A percentile compares a stretch with the other conserved stretches of the same genome.
Evolutionary conservation across 345 rosid genomes (phyloP).

Genomic region (Populus davidiana): DNA sequence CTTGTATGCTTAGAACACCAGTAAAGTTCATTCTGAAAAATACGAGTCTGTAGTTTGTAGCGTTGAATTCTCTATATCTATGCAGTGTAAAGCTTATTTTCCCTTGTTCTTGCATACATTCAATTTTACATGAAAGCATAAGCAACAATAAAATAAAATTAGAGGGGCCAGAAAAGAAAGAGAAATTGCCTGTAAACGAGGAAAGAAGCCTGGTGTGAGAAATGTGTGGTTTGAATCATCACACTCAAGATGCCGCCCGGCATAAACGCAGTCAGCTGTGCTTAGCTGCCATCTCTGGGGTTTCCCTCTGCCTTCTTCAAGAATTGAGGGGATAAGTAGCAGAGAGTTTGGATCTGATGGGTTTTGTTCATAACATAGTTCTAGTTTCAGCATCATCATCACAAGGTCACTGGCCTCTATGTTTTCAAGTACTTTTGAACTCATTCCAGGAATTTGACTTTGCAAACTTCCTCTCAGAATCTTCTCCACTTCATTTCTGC

Average conservation of each 20-base stretch:
- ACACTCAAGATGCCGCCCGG: constrained; percentile 88
- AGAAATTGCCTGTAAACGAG: constrained; percentile 73
- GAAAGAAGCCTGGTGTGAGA: constrained; percentile 88
- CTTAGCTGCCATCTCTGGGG: constrained; percentile 74
- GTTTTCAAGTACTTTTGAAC: constrained; percentile 77
- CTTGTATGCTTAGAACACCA: no score
- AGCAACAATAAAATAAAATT: not conserved
- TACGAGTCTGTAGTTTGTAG: no score
- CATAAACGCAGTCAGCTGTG: constrained; percentile 51
- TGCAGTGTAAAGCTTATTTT: not conserved
- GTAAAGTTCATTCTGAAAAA: no score
- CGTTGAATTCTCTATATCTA: no score
- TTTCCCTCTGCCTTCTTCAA: constrained; percentile 92
- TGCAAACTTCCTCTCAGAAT: constrained; percentile 67
- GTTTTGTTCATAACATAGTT: constrained; percentile 77
- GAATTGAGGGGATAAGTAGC: constrained; percentile 75
- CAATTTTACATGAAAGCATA: not conserved
- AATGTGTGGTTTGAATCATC: constrained; percentile 89
- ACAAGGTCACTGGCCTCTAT: constrained; percentile 65
- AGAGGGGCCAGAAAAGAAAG: not conserved
- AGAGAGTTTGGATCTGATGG: constrained; percentile 66
- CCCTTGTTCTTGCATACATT: not conserved
- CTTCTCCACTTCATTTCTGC: constrained; percentile 74
- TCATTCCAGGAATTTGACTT: constrained; percentile 83
- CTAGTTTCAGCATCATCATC: constrained; percentile 82